A percentile compares a stretch with the other conserved stretches of the same genome.
These are phyloP conservation scores for Monosporascus sp. DNA, from an alignment of 2,329 filamentous ascomycete genomes.

Conservation along the genomic window DNA sequence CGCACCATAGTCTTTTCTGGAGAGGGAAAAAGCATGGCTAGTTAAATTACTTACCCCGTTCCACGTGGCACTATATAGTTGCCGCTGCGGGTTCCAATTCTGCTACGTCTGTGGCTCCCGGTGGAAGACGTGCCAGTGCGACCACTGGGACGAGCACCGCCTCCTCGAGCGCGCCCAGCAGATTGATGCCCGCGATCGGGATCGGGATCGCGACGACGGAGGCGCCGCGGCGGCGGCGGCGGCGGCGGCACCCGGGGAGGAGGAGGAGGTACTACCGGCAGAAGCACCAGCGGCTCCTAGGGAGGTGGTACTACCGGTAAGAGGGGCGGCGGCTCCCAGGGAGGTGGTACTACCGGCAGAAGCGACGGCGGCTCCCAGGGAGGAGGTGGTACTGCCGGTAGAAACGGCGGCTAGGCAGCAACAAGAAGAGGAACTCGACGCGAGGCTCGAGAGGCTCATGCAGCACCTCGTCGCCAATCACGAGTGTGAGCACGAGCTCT, in stretches of 20 bases:
- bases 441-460: background rate
- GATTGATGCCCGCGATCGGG: slow-evolving; percentile 2
- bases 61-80: slow-evolving; percentile 27
- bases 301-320: too few relatives aligned
- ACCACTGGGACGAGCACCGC: slow-evolving; percentile 32
- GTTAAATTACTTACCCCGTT: background rate
- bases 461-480: background rate
- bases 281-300: too few relatives aligned
- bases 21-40: background rate
- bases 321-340: too few relatives aligned
- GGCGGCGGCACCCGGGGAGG: too few relatives aligned
- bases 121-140: slow-evolving; percentile 31
- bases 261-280: too few relatives aligned
- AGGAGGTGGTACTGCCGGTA: too few relatives aligned
- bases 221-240: too few relatives aligned
- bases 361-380: too few relatives aligned
- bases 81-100: slow-evolving; percentile 38
- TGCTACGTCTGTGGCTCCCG: slow-evolving; percentile 15
- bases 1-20: too few relatives aligned
- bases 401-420: too few relatives aligned
- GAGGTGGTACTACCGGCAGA: too few relatives aligned
- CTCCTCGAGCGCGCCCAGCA: slow-evolving; percentile 4
- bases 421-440: too few relatives aligned
- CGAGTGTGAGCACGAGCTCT: background rate
- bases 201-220: background rate